phyloP scores from a whole-genome alignment of 495 filamentous ascomycete species.

The Glarea lozoyensis region DNA sequence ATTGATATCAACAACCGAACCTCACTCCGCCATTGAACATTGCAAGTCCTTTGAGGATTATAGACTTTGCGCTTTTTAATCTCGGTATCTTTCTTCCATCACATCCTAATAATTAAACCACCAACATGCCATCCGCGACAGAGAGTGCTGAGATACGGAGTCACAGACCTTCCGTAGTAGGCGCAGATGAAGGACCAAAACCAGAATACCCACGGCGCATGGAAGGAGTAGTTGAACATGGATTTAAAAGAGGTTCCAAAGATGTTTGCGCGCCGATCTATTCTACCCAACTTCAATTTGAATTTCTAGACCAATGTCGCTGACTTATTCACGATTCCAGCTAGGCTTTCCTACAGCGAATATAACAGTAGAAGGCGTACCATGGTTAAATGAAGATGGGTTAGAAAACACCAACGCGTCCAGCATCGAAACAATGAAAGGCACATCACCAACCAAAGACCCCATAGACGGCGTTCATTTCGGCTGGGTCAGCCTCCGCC shows the following conservation, averaged over 20 bases:
- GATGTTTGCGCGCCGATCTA: conserved; percentile 42
- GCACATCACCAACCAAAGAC: no score
- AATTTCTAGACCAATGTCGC: neutral
- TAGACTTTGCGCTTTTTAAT: no score
- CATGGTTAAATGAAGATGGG: conserved; percentile 65
- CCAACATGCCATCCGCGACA: no score
- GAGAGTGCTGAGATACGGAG: no score
- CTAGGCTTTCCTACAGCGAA: conserved; percentile 97
- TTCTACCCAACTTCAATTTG: neutral
- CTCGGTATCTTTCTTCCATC: no score
- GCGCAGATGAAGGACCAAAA: conserved; percentile 59
- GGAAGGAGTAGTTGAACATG: conserved; percentile 77
- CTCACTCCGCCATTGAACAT: no score
- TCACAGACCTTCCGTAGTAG: conserved; percentile 58
- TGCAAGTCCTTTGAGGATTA: no score
- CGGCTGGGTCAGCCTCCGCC: conserved; percentile 65
- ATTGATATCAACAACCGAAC: no score
- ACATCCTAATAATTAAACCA: no score
- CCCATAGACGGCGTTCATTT: conserved; percentile 98
- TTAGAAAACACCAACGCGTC: no score
- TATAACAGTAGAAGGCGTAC: conserved; percentile 71
- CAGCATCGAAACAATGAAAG: no score
- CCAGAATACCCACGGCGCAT: conserved; percentile 74
- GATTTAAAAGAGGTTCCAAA: conserved; percentile 88
- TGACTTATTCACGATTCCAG: conserved; percentile 25